Conservation (phyloP, 1,284 basidiomycete genomes). For the Xerocomus subilludens region DNA sequence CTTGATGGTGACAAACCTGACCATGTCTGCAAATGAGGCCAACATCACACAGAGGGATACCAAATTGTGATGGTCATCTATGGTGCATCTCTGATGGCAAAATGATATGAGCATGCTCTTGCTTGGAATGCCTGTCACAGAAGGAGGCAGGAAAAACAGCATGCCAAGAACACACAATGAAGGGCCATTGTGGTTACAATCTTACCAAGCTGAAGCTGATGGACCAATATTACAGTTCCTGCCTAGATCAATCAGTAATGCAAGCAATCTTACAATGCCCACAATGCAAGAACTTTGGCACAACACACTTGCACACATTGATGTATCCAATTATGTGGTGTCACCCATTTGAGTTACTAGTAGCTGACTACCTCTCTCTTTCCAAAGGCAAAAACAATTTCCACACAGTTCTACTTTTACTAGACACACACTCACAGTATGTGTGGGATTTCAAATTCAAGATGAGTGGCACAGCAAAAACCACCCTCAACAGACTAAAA, state of each 20-base stretch:
- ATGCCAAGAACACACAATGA: slow-evolving; percentile 11
- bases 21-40: too few species aligned
- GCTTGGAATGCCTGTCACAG: slow-evolving; percentile 41
- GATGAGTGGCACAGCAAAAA: slow-evolving; percentile 33
- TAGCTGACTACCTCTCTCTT: slow-evolving; percentile 44
- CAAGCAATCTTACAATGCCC: slow-evolving; percentile 35
- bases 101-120: not conserved
- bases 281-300: slow-evolving; percentile 44
- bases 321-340: slow-evolving; percentile 21
- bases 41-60: too few species aligned
- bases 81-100: slow-evolving; percentile 30
- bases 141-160: slow-evolving; percentile 36
- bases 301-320: slow-evolving; percentile 24
- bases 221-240: slow-evolving; percentile 36
- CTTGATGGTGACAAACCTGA: slow-evolving; percentile 7
- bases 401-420: slow-evolving; percentile 36
- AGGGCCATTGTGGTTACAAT: slow-evolving; percentile 42
- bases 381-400: slow-evolving; percentile 42
- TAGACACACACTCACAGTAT: slow-evolving; percentile 40
- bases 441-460: slow-evolving; percentile 42
- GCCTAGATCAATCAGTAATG: slow-evolving; percentile 35
- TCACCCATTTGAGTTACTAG: slow-evolving; percentile 43
- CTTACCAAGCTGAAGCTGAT: slow-evolving; percentile 32
- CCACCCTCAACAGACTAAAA: slow-evolving; percentile 39
- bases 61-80: slow-evolving; percentile 6